Base-by-base conservation (phyloP, 768 basidiomycete genomes). In the Trametes cubensis region DNA sequence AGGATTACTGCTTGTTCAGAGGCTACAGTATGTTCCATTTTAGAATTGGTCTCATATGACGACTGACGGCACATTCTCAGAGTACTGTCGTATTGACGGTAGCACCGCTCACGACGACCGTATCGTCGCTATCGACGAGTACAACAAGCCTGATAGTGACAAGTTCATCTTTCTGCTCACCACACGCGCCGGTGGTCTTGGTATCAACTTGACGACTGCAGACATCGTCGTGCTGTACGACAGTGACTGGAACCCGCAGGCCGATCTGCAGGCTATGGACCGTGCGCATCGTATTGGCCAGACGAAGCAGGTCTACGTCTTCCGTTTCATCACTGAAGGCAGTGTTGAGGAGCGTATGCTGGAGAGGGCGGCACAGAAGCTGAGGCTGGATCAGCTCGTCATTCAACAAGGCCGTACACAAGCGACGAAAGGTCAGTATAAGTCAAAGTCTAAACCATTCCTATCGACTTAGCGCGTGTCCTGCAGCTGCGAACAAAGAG, bases 171-270 rank as follows among this genome's bases (percentile, higher is more conserved):
- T 98, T 81, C 77, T 99, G 58, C 83, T 99, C 2, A 98, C 96
- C 0, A 99, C 97, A 1, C 89, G 97, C 54, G 96, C 96, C 28
- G 96, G 97, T 60, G 97, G 97, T 49, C 80, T 99, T 42, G 97
- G 97, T 54, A 99, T 99, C 75, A 98, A 98, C 73, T 74, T 98
- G 70, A 97, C 95, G 6, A 86, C 89, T 0, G 97, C 97, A 11
- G 97, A 98, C 74, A 82, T 98, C 45, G 96, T 99, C 52, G 88
- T 98, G 0, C 78, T 98, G 6, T 98, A 98, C 66, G 97, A 99
- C 69, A 93, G 90, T 64, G 97, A 99, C 73, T 98, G 97, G 95
- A 99, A 98, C 74, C 96, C 97, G 1, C 97, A 99, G 77, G 97
- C 96, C 2, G 97, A 99, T 79, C 76, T 99, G 48, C 97, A 99